Base-by-base conservation (phyloP, 1,139 yeast species). In the Kluyveromyces marxianus region DNA sequence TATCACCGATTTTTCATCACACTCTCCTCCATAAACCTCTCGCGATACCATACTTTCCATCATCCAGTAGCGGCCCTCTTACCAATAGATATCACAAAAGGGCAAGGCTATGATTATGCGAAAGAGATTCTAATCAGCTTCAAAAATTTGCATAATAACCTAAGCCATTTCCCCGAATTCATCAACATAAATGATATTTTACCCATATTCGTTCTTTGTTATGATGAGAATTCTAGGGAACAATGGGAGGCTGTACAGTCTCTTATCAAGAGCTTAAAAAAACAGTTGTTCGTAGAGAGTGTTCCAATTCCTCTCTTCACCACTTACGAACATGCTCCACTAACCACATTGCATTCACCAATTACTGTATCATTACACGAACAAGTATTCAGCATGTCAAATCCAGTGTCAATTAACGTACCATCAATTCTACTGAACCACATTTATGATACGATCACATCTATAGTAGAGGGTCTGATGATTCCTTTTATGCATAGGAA, bases 31-130 rank as follows among this genome's bases (percentile, higher is more conserved):
- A 73, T 84, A 5, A 61, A 63, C 10, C 69, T 86, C 4, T 80
- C 88, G 2, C 83, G 95, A 1, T 89, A 87, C 62, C 97, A 92
- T 62, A 82, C 92, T 2, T 83, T 90, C 61, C 83, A 87, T 55
- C 97, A 92, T 61, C 97, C 98, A 0, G 77, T 89, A 1, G 76
- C 89, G 1, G 87, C 90, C 44, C 65, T 90, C 21, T 73, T 89
- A 45, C 83, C 84, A 4, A 71, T 90, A 10, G 67, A 63, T 46
- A 48, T 60, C 25, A 48, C 57, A 8, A 47, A 45, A 36, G 59
- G 56, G 2, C 59, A 62, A 45, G 51, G 51, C 10, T 76, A 79
- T 37, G 69, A 70, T 29, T 77, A 74, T 49, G 83, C 83, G 4
- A 75, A 76, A 54, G 79, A 76, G 44, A 66, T 77, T 35, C 65